Evolutionary conservation across 2,329 filamentous ascomycete genomes (phyloP).

Genomic region (Ophiostoma sp.): DNA sequence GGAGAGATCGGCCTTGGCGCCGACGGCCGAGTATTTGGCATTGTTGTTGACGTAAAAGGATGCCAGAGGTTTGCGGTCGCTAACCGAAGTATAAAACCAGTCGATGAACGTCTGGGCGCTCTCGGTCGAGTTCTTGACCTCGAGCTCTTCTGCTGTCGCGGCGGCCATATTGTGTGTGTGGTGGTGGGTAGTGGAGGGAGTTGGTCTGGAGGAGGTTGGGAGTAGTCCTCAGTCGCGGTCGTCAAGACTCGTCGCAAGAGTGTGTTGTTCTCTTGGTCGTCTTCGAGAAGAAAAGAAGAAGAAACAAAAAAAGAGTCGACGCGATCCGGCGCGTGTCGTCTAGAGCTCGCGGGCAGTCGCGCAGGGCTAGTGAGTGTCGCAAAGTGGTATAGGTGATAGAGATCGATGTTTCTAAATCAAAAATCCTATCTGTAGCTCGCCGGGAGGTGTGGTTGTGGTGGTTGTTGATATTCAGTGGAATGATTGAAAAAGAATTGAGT

Average conservation of each 20-base stretch:
- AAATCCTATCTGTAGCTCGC: not conserved
- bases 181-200: not conserved
- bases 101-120: constrained; percentile 69
- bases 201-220: not conserved
- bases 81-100: constrained; percentile 73
- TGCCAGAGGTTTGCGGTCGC: constrained; percentile 58
- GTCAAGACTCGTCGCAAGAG: not conserved
- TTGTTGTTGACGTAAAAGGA: constrained; percentile 70
- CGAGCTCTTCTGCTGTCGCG: constrained; percentile 39
- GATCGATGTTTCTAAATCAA: not conserved
- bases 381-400: too few species aligned
- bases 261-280: not conserved
- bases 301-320: not conserved
- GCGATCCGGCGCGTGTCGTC: not conserved
- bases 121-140: constrained; percentile 50
- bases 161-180: constrained; percentile 21
- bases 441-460: not conserved
- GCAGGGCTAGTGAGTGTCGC: not conserved
- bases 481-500: not conserved
- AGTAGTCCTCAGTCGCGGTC: not conserved
- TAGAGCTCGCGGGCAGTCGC: not conserved
- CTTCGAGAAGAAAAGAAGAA: not conserved
- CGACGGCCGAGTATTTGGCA: constrained; percentile 50
- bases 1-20: constrained; percentile 65
- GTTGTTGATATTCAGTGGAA: not conserved